Evolutionary conservation across 2,329 filamentous ascomycete species (phyloP).

Genomic region (Rhynchosporium secalis): DNA sequence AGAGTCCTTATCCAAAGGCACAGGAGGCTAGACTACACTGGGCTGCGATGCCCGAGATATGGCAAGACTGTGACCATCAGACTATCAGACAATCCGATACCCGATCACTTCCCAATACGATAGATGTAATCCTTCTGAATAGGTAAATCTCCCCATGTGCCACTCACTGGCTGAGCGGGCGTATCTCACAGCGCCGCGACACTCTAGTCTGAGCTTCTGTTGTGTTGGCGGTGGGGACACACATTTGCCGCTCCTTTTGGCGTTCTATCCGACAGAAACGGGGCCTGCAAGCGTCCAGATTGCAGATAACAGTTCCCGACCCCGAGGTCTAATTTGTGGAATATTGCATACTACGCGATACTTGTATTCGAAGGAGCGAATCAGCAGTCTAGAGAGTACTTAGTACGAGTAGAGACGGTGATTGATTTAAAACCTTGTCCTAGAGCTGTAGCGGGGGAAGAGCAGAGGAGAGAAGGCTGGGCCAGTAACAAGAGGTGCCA

Average conservation of each 20-base stretch:
- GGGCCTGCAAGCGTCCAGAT: constrained; percentile 6
- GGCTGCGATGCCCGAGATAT: background rate
- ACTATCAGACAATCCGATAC: no score
- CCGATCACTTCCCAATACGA: background rate
- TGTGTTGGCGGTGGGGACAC: constrained; percentile 1
- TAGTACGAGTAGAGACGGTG: background rate
- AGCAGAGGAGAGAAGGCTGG: background rate
- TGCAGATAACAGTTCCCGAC: background rate
- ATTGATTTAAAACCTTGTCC: background rate
- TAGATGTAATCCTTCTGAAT: background rate
- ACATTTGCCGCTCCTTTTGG: background rate
- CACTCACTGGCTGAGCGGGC: background rate
- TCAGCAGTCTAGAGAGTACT: background rate
- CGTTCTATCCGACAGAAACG: background rate
- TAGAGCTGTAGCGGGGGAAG: constrained; percentile 1
- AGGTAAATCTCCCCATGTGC: constrained; percentile 6
- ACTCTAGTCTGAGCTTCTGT: constrained; percentile 7
- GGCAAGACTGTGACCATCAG: constrained; percentile 5
- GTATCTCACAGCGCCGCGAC: constrained; percentile 4
- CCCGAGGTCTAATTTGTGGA: constrained; percentile 2
- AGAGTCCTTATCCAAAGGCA: constrained; percentile 1
- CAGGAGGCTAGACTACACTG: background rate
- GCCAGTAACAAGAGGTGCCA: constrained; percentile 11
- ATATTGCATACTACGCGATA: constrained; percentile 8
- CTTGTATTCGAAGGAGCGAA: background rate